phyloP scores from a whole-genome alignment of 148 eudicot species.

The Linanthus parryae region DNA sequence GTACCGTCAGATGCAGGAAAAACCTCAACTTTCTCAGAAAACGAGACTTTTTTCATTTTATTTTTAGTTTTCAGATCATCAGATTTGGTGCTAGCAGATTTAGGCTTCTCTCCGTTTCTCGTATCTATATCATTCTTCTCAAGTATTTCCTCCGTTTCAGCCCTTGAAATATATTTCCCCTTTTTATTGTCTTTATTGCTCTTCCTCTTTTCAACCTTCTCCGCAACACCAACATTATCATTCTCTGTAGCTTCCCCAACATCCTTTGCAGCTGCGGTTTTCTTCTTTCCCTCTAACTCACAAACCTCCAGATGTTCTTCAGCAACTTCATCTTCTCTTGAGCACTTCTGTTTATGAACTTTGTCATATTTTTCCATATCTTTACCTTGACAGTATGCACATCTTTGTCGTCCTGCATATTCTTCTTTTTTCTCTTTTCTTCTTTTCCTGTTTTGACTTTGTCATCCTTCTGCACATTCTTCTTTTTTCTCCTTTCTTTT shows the following conservation, averaged over 20 bases:
- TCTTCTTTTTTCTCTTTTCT: too few relatives aligned
- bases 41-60: constrained; percentile 5
- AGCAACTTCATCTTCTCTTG: too few relatives aligned
- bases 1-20: neutral
- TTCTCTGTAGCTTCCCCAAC: neutral
- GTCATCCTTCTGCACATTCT: too few relatives aligned
- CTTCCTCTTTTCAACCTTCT: constrained; percentile 8
- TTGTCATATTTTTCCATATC: too few relatives aligned
- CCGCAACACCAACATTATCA: neutral
- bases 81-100: neutral
- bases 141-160: neutral
- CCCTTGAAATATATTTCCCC: neutral
- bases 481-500: too few relatives aligned
- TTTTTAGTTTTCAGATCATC: neutral
- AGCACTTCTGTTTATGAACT: too few relatives aligned
- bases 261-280: too few relatives aligned
- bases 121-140: neutral
- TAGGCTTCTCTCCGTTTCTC: neutral
- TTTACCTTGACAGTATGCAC: too few relatives aligned
- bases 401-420: too few relatives aligned
- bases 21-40: constrained; percentile 2
- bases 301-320: too few relatives aligned
- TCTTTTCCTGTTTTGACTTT: too few relatives aligned
- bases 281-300: too few relatives aligned
- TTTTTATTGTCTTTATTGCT: constrained; percentile 5